phyloP scores from a whole-genome alignment of 176 grass and related monocot genomes.

The Sorghum bicolor region DNA sequence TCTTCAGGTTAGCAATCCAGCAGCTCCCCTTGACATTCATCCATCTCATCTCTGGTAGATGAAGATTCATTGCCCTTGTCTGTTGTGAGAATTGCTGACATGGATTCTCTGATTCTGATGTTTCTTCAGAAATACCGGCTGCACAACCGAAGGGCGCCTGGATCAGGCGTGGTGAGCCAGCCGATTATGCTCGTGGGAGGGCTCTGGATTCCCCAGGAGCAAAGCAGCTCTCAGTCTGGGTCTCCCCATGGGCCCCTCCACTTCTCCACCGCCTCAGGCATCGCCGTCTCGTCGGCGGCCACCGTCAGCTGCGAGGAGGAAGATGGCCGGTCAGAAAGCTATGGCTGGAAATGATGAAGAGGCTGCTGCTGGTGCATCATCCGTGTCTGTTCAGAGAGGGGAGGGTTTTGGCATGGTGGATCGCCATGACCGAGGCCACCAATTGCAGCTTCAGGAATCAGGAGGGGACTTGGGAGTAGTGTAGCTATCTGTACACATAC shows the following conservation, averaged over 20 bases:
- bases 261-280: conserved; percentile 42
- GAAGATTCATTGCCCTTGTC: background rate
- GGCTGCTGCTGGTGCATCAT: background rate
- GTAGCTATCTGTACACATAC: conserved; percentile 34
- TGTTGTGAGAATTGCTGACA: background rate
- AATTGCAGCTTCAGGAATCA: background rate
- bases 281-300: conserved; percentile 52
- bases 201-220: conserved; percentile 52
- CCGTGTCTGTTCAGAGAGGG: conserved; percentile 21
- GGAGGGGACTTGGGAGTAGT: conserved; percentile 22
- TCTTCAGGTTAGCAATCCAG: conserved; percentile 69
- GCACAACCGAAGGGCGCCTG: conserved; percentile 60
- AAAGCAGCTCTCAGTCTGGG: conserved; percentile 67
- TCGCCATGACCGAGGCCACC: background rate
- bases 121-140: conserved; percentile 86
- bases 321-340: conserved; percentile 71
- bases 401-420: background rate
- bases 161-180: conserved; percentile 13
- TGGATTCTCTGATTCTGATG: background rate
- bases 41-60: background rate
- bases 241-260: conserved; percentile 72
- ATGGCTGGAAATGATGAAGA: conserved; percentile 65
- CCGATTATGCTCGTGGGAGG: conserved; percentile 46
- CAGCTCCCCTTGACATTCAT: background rate
- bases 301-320: conserved; percentile 72